Percentiles rank a stretch among this genome's conserved stretches.
Evolutionary conservation across 257 asterid species (phyloP).

Genomic region (Avicennia marina): DNA sequence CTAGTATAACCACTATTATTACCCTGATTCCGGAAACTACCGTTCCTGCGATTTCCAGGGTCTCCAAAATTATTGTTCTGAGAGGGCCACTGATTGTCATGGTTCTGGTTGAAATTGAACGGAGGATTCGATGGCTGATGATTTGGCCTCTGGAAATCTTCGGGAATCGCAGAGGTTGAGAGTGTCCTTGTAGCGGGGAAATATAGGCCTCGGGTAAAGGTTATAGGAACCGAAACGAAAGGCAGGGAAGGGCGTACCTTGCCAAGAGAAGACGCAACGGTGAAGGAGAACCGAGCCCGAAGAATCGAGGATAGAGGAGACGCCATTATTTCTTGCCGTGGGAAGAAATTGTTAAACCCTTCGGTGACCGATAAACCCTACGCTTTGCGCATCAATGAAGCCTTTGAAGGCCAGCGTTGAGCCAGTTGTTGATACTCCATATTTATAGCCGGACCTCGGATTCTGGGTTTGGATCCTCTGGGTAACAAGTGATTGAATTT

Average conservation of each 20-base stretch:
- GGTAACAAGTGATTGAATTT: no score
- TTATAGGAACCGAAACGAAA: constrained; percentile 29
- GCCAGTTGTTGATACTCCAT: not conserved
- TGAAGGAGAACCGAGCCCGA: constrained; percentile 34
- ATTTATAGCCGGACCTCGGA: not conserved
- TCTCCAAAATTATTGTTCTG: constrained; percentile 24
- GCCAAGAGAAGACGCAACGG: constrained; percentile 14
- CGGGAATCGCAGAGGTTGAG: constrained; percentile 44
- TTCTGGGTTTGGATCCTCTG: no score
- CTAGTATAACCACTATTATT: constrained; percentile 12
- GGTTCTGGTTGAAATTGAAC: constrained; percentile 24
- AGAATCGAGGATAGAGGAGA: constrained; percentile 34
- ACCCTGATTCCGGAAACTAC: constrained; percentile 36
- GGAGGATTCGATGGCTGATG: constrained; percentile 31
- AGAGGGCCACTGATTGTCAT: constrained; percentile 29
- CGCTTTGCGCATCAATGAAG: not conserved
- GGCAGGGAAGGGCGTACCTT: constrained; percentile 29
- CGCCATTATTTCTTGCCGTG: constrained; percentile 35
- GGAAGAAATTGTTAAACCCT: constrained; percentile 29
- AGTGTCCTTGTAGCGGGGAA: constrained; percentile 29
- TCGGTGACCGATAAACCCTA: constrained; percentile 22
- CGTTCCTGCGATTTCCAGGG: constrained; percentile 13
- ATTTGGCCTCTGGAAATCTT: constrained; percentile 23
- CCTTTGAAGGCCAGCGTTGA: not conserved
- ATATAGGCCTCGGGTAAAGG: constrained; percentile 27